Evolutionary conservation across 2,329 filamentous ascomycete species (phyloP).

Genomic region (Aureobasidium sp.): DNA sequence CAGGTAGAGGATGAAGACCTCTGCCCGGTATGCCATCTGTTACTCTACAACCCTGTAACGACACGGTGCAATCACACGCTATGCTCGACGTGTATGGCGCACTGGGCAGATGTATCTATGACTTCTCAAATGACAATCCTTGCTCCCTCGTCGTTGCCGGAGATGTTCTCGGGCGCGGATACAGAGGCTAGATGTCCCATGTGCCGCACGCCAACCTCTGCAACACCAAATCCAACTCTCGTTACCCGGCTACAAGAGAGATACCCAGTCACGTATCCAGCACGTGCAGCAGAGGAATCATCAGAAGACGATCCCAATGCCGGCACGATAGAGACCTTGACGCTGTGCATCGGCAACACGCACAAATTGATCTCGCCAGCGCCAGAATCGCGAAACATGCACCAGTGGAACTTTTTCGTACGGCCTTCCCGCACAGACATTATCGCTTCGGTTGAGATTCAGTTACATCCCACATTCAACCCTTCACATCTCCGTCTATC

Average conservation of each 20-base stretch:
- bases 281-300: constrained; percentile 29
- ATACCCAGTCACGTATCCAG: constrained; percentile 30
- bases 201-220: constrained; percentile 27
- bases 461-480: constrained; percentile 35
- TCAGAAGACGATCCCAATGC: constrained; percentile 21
- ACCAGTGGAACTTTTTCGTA: constrained; percentile 41
- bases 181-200: constrained; percentile 5
- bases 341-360: constrained; percentile 37
- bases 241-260: constrained; percentile 24
- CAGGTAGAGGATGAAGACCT: constrained; percentile 27
- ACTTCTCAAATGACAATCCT: constrained; percentile 31
- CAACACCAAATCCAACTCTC: constrained; percentile 27
- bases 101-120: constrained; percentile 36
- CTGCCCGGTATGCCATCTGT: constrained; percentile 38
- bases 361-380: constrained; percentile 25
- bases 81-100: constrained; percentile 38
- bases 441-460: constrained; percentile 35
- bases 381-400: constrained; percentile 27
- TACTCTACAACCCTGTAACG: constrained; percentile 34
- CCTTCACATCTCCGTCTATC: constrained; percentile 28
- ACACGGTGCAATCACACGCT: constrained; percentile 36
- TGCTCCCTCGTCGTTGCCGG: not conserved
- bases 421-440: constrained; percentile 35
- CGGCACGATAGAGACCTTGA: constrained; percentile 29
- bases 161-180: not conserved